Evolutionary conservation across 345 rosid genomes (phyloP).

Genomic region (Moricandia moricandioides): DNA sequence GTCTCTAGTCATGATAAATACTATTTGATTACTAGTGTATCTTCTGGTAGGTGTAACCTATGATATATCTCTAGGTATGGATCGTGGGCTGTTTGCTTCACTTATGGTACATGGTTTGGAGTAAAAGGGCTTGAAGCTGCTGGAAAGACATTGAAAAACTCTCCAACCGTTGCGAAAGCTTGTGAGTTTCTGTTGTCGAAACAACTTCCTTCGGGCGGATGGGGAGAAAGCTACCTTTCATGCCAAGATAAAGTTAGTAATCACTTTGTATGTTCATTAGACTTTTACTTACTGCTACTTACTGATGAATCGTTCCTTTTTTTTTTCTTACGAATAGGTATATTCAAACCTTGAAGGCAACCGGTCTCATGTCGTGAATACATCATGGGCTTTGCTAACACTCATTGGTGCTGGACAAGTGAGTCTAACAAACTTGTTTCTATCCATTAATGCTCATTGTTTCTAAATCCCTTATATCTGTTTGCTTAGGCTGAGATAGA

Average conservation of each 20-base stretch:
- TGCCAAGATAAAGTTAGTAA: slow-evolving; percentile 74
- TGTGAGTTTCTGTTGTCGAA: slow-evolving; percentile 82
- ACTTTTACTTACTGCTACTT: not conserved
- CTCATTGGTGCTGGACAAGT: slow-evolving; percentile 71
- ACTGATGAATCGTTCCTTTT: not conserved
- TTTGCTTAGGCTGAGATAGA: slow-evolving; percentile 58
- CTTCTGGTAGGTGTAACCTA: slow-evolving; percentile 10
- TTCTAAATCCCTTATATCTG: not conserved
- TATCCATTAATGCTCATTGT: not conserved
- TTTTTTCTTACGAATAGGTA: slow-evolving; percentile 33
- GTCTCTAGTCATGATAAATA: slow-evolving; percentile 20
- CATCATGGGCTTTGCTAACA: slow-evolving; percentile 65
- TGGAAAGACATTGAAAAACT: slow-evolving; percentile 61
- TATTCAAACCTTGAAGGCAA: slow-evolving; percentile 57
- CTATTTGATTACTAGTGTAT: not conserved
- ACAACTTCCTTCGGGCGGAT: slow-evolving; percentile 81
- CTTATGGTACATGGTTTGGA: slow-evolving; percentile 84
- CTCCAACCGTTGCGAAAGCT: slow-evolving; percentile 64
- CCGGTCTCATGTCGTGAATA: slow-evolving; percentile 55
- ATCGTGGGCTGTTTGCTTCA: slow-evolving; percentile 92
- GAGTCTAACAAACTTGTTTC: slow-evolving; percentile 12
- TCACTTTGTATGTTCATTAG: not conserved
- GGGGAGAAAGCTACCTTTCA: slow-evolving; percentile 99
- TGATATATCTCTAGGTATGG: slow-evolving; percentile 65
- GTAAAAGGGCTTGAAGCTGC: slow-evolving; percentile 73